These are phyloP conservation scores for Russula sp. DNA, from an alignment of 768 basidiomycete species.

Conservation along the genomic window DNA sequence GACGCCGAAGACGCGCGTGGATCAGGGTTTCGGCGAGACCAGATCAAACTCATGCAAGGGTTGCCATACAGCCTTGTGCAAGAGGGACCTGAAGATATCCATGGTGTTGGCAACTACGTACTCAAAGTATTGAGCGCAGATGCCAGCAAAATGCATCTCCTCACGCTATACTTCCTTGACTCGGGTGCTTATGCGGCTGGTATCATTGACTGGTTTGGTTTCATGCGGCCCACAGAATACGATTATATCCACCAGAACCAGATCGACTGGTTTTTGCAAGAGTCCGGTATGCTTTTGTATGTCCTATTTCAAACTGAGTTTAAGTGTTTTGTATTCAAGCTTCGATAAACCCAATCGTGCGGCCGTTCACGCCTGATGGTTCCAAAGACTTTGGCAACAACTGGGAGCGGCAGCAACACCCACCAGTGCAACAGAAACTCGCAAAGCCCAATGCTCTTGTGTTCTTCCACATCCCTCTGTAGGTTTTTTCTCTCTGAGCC, in stretches of 20 bases:
- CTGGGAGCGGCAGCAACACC: conserved; percentile 63
- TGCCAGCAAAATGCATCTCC: conserved; percentile 80
- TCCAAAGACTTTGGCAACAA: conserved; percentile 57
- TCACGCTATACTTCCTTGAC: conserved; percentile 89
- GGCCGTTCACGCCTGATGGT: conserved; percentile 78
- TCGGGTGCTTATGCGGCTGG: conserved; percentile 72
- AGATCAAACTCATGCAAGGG: conserved; percentile 62
- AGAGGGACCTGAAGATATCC: conserved; percentile 73
- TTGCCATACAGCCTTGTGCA: conserved; percentile 84
- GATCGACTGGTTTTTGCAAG: conserved; percentile 85
- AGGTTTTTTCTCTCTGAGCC: conserved; percentile 27
- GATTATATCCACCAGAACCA: conserved; percentile 84
- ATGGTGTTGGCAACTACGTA: conserved; percentile 89
- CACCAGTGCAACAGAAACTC: conserved; percentile 46
- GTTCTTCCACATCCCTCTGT: conserved; percentile 98
- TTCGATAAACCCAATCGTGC: conserved; percentile 63
- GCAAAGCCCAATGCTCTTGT: conserved; percentile 94
- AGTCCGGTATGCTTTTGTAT: conserved; percentile 43
- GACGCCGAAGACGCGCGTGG: conserved; percentile 61
- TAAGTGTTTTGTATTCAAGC: conserved; percentile 27
- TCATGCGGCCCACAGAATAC: conserved; percentile 64
- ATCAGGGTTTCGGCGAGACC: conserved; percentile 44
- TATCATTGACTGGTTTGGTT: conserved; percentile 51
- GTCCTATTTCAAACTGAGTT: background rate
- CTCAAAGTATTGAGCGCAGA: conserved; percentile 81